A percentile compares a stretch with the other conserved stretches of the same genome.
These are phyloP conservation scores for Alternaria gaisen DNA, from an alignment of 2,329 filamentous ascomycete species.

Conservation along the genomic window DNA sequence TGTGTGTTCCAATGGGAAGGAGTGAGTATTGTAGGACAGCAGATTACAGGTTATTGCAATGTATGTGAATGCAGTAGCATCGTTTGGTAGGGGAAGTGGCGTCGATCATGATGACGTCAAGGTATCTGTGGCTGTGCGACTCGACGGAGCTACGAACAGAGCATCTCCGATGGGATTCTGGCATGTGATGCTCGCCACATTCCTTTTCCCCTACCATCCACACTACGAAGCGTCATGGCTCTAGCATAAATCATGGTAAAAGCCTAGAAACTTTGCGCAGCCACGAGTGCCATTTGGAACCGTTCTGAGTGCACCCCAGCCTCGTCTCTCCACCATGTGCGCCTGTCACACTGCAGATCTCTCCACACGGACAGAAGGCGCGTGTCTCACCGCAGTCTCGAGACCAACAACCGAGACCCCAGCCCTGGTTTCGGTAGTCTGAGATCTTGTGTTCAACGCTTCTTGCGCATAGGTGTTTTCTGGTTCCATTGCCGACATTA, in stretches of 20 bases:
- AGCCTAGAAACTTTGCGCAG: not conserved
- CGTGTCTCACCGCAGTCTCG: conserved; percentile 18
- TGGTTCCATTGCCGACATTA: conserved; percentile 3
- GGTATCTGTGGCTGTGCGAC: conserved; percentile 5
- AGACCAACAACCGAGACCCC: conserved; percentile 15
- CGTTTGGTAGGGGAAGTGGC: conserved; percentile 1
- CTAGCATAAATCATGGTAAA: not conserved
- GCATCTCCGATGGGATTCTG: conserved; percentile 1
- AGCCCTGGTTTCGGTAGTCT: conserved; percentile 19
- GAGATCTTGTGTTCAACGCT: conserved; percentile 12
- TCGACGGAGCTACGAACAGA: not conserved
- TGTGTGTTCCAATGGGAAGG: not conserved
- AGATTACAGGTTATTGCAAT: not conserved
- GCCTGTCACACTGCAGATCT: conserved; percentile 25
- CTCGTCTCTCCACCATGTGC: conserved; percentile 24
- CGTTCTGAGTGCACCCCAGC: conserved; percentile 4
- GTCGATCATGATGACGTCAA: conserved; percentile 13
- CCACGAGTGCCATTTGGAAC: not conserved
- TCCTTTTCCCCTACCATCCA: not conserved
- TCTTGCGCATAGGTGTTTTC: not conserved
- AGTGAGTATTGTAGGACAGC: not conserved
- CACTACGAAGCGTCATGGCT: not conserved
- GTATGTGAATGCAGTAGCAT: not conserved
- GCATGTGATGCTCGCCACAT: conserved; percentile 13
- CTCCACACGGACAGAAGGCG: conserved; percentile 9